A percentile compares a stretch with the other conserved stretches of the same genome.
Conservation (phyloP, 352 stramenopile species). For the Phytophthora ohioensis region DNA sequence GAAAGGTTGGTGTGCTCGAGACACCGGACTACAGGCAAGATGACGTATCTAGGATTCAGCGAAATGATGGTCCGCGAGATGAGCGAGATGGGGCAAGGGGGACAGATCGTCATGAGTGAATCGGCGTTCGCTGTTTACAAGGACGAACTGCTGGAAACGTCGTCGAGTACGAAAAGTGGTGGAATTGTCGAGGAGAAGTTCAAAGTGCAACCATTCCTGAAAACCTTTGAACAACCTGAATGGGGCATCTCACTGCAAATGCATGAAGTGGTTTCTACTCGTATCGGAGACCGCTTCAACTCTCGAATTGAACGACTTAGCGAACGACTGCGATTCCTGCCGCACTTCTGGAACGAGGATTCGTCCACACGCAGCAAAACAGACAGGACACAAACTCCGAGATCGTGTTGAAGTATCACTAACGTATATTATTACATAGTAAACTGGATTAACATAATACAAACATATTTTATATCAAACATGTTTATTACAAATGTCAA, state of each 20-base stretch:
- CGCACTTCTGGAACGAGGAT: constrained; percentile 37
- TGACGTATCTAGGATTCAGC: constrained; percentile 75
- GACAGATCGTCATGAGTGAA: constrained; percentile 77
- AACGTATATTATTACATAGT: constrained; percentile 14
- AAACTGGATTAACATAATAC: constrained; percentile 7
- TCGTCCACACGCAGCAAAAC: constrained; percentile 24
- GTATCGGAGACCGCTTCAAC: constrained; percentile 54
- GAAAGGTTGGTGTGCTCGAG: constrained; percentile 68
- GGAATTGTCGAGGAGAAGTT: constrained; percentile 40
- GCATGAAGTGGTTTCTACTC: constrained; percentile 48
- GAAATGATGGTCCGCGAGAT: constrained; percentile 78
- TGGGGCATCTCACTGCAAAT: constrained; percentile 51
- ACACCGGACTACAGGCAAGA: constrained; percentile 81
- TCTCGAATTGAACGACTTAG: constrained; percentile 22
- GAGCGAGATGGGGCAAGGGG: constrained; percentile 66
- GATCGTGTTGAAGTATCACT: constrained; percentile 24
- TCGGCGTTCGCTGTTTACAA: constrained; percentile 56
- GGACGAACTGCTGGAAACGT: constrained; percentile 40
- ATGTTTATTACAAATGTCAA: neutral
- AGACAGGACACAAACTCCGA: constrained; percentile 17
- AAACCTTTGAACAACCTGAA: constrained; percentile 46
- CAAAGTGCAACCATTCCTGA: constrained; percentile 33
- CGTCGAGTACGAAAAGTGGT: neutral
- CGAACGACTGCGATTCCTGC: constrained; percentile 30
- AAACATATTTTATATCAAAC: neutral